Evolutionary conservation across 495 filamentous ascomycete genomes (phyloP), one percentile per base, ranked within the genome.

Genomic region (Penicillium alfredii): DNA sequence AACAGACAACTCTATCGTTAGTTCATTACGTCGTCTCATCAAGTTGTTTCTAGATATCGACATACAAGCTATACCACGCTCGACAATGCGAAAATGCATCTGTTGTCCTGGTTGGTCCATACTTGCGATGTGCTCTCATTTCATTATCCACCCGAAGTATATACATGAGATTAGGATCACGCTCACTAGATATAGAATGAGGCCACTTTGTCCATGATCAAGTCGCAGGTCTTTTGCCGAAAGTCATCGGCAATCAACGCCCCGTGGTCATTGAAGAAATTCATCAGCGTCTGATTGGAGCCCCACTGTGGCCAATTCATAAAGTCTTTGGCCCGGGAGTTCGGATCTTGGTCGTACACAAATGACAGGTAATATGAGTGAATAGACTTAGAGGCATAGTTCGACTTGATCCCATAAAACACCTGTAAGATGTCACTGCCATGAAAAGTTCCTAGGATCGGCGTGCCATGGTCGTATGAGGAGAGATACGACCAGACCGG

Each of bases 391-490:
- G 73, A 72, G n/a, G 77, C 79, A 33, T 79, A 74, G 59, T 82
- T 75, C 8, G 77, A 72, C 17, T 72, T 47, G 20, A 79, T 56
- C 1, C 74, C 77, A 42, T 74, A 77, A 39, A 83, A 83, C 0
- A 85, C 73, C 51, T 80, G 80, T 8, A 80, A 36, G 5, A 86
- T 43, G 42, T 88, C 84, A 9, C 65, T 72, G 13, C 65, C 80
- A 57, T 88, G 84, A 61, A 82, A 84, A 0, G 82, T 87, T 8
- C 84, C 84, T 0, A 87, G 48, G 29, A 86, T 64, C 0, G 83
- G 79, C 0, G 77, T 80, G 11, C 79, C 80, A 41, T 74, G 74
- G 61, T 80, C 58, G 57, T 85, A 87, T 5, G 76, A 74, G 1
- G 74, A 51, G 0, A 86, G 69, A 56, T 88, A 88, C 1, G 81